Evolutionary conservation across 2,329 filamentous ascomycete species (phyloP), one percentile per base, ranked within the genome.

Genomic region (Dothideomycetes sp.): DNA sequence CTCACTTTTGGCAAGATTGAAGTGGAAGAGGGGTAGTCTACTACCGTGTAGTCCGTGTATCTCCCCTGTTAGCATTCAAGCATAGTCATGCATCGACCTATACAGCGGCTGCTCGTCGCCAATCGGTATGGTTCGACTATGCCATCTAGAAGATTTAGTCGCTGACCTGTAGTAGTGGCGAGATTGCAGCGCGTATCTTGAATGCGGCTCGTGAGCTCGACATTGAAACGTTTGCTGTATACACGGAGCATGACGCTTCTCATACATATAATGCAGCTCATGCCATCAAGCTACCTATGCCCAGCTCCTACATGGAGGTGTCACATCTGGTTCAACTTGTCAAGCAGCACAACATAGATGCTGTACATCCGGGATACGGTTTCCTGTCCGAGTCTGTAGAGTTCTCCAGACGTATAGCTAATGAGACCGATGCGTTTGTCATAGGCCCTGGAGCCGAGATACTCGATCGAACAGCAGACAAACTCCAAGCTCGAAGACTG

Each of bases 141-240:
- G n/a, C n/a, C n/a, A n/a, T n/a, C n/a, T n/a, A n/a, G n/a, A n/a
- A n/a, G n/a, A n/a, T n/a, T n/a, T n/a, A n/a, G n/a, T n/a, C n/a
- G 8, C 18, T 35, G 22, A 36, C 24, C 14, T 22, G 5, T 12
- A 19, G 19, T 38, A 76, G 75, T 60, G 77, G 77, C 40, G 77
- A 81, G 54, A 79, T 81, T 37, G 75, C 76, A 39, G 68, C 73
- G 2, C 67, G 77, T 10, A 75, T 80, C 35, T 60, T 79, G 24
- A 66, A 69, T 19, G 66, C 75, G 40, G 72, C 72, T n/a, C 64
- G 73, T 31, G 77, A 81, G 55, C 60, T 79, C 3, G 60, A 59
- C 10, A 61, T 77, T 7, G 66, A 74, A 39, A 77, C 73, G 1
- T 72, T 68, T 45, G 67, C 70, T 15, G 52, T 78, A 3, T 77